These are phyloP conservation scores for Yamadazyma phyllophila DNA, from an alignment of 805 yeast genomes.

Conservation along the genomic window DNA sequence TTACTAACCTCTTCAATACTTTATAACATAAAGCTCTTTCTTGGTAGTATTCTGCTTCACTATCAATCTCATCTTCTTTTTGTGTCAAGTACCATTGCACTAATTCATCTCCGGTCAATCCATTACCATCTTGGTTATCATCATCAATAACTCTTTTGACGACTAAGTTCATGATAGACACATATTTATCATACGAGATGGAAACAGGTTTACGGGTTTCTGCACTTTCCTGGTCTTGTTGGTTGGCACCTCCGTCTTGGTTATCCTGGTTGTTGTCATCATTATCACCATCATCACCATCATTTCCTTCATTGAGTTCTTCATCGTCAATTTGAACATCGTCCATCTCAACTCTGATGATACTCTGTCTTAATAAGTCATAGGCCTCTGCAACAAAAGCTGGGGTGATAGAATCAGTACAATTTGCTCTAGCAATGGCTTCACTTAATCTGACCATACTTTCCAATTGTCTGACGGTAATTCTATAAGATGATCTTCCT, in stretches of 20 bases:
- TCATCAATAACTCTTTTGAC: constrained; percentile 62
- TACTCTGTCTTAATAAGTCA: constrained; percentile 83
- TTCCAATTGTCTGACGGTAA: constrained; percentile 95
- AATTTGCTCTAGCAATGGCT: constrained; percentile 95
- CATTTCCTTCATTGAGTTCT: constrained; percentile 17
- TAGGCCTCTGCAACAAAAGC: constrained; percentile 91
- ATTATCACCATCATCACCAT: constrained; percentile 19
- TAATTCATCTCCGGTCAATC: constrained; percentile 64
- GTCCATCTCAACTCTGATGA: constrained; percentile 90
- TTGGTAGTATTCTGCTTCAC: constrained; percentile 66
- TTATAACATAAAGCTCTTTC: constrained; percentile 74
- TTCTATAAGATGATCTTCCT: constrained; percentile 82
- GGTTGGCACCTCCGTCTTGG: constrained; percentile 11
- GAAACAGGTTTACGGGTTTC: constrained; percentile 28
- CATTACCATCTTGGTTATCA: constrained; percentile 51
- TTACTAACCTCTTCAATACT: constrained; percentile 78
- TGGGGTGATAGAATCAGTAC: constrained; percentile 83
- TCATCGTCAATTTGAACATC: constrained; percentile 86
- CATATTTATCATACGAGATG: constrained; percentile 83
- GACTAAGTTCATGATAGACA: constrained; percentile 75
- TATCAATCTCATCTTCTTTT: constrained; percentile 65
- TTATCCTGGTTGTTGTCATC: constrained; percentile 11
- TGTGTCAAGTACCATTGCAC: constrained; percentile 80
- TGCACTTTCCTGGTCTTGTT: constrained; percentile 4
- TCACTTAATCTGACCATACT: constrained; percentile 90